Base-by-base conservation (phyloP, 257 asterid species). In the Handroanthus guayacan region DNA sequence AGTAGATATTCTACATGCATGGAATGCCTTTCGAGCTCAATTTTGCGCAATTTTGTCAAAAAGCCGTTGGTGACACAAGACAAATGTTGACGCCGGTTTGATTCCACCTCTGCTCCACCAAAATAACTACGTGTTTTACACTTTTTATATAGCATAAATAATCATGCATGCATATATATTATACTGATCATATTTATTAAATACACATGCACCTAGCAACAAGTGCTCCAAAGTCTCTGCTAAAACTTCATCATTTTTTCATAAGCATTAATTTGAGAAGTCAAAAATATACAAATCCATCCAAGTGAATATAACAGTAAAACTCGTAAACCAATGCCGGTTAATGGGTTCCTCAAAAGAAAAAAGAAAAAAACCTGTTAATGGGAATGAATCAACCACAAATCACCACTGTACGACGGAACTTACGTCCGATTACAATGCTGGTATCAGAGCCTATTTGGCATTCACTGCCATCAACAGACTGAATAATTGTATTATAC, bases 381-480 rank as follows among this genome's bases (percentile, higher is more conserved):
- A 36, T 36, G 8, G 48, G 51, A 43, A 69, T 25, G 31, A 25
- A 25, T 25, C 31, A 25, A 25, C 31, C 31, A 71, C 43, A 16
- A 51, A 14, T 47, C 38, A 38, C 20, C 13, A 13, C 45, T 68
- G 41, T 12, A 50, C 31, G 34, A 51, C 18, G 52, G 37, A 66
- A 45, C 57, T 58, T 47, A 73, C 10, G 31, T 25, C 31, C 17
- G 65, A 61, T 50, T 50, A 69, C 65, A 77, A 17, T 38, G 9
- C 18, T 17, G 69, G 25, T 31, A 44, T 34, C 20, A 72, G 18
- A 74, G 36, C 58, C 66, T 44, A 17, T 57, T 57, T 18, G 56
- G 44, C 54, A 36, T 45, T 48, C 51, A 43, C 11, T 9, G 18
- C 68, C 39, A 45, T 77, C 50, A 4, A 51, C 34, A 71, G 4